Evolutionary conservation across 1,284 basidiomycete species (phyloP), one percentile per base, ranked within the genome.

Genomic region (Tilletiopsis washingtonensis): DNA sequence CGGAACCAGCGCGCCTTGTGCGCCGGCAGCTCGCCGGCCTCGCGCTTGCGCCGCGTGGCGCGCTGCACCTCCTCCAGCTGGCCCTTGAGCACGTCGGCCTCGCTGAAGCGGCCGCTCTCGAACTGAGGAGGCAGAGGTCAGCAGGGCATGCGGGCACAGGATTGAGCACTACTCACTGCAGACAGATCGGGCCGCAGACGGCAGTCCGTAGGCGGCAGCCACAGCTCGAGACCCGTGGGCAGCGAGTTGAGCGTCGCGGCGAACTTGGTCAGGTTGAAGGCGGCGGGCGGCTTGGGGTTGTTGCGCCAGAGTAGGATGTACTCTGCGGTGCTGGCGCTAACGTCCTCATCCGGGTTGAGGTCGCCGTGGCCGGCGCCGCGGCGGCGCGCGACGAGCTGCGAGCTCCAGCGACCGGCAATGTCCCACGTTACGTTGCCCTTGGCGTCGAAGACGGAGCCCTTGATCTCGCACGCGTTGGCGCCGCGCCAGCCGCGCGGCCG

Each of bases 401-500:
- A 86, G 73, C 88, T 90, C 93, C 93, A 98, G 9, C 91, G 81
- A 7, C 93, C 93, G 0, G 91, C 91, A 59, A 97, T 91, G 57
- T 96, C 90, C 77, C 91, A 90, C 0, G 77, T 80, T 37, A 83
- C 76, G 25, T 80, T 77, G 11, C 87, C 90, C 0, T 77, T 65
- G 1, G 80, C 74, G 66, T 88, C 84, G 54, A 80, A 76, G 25
- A 96, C 91, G 38, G 81, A 80, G 3, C 93, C 93, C 15, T 85
- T 85, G 67, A 97, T 91, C 75, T 97, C 91, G 64, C 81, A 90
- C 0, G 91, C 88, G 59, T 91, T 86, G 66, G 83, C 86, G 25
- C 88, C 89, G 53, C 90, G 78, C 91, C 93, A 97, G 5, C 89
- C 88, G 53, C 91, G 80, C 1, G 91, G 91, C 76, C 96, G 96